Base-by-base conservation (phyloP, 140 eudicot genomes). In the Senecio squalidus region DNA sequence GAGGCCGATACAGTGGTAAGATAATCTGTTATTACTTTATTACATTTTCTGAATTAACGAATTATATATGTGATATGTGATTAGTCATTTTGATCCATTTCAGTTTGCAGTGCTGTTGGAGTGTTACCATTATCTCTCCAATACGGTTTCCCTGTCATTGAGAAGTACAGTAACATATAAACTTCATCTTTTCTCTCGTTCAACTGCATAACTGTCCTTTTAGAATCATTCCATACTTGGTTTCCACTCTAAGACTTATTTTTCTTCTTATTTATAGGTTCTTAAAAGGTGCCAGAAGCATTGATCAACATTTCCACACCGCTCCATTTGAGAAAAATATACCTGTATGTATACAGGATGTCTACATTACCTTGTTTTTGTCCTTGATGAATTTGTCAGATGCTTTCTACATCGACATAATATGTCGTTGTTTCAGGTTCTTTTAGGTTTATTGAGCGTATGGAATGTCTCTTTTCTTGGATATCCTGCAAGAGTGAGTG, bases 21-120 rank as follows among this genome's bases (percentile, higher is more conserved):
- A 59, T 68, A 25, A 13, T 52, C 43, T 26, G 18, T 62, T 52
- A 14, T 62, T 33, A n/a, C 31, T 46, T 20, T 31, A 9, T 31
- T 31, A 58, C 29, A 3, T 8, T 25, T 54, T 62, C 15, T n/a
- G 24, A 27, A 9, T 34, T 14, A 11, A n/a, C 17, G 30, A 55
- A 11, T 63, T 46, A 36, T 18, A 29, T n/a, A 18, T 22, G 38
- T 43, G 21, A 21, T 60, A 49, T 41, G 18, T 44, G 57, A 67
- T 76, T 54, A 56, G 30, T 71, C 31, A 17, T 43, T 72, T 38
- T 56, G 29, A 38, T 60, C 38, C 41, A 6, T 73, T 82, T 69
- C 93, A 92, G 98, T 92, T 73, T 87, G 98, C 84, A 92, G 98
- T 58, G 98, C 98, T 52, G 98, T 92, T 54, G 98, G 98, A 69